Base-by-base conservation (phyloP, 352 stramenopile genomes). In the Phytophthora pluvialis region DNA sequence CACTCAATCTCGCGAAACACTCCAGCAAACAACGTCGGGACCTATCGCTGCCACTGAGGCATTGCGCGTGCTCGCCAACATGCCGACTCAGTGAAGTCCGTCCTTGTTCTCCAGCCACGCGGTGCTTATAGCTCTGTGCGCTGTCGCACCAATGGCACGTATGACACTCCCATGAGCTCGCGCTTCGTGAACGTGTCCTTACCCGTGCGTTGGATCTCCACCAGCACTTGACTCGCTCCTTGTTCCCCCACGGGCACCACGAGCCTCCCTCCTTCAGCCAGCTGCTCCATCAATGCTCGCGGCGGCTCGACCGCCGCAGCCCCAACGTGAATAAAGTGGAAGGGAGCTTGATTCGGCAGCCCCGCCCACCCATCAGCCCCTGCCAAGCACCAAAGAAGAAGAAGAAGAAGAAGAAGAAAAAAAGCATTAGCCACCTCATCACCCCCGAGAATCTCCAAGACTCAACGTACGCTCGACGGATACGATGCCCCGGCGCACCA, bases 241-340 rank as follows among this genome's bases (percentile, higher is more conserved):
- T 83, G 76, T 13, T 76, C 67, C 31, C 94, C 97, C 28, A 99
- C 81, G 2, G 97, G 97, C 6, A 99, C 86, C 36, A 99, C 81
- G 57, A 99, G 88, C 3, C 91, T 72, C 5, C 97, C 97, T 39
- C 94, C 93, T 18, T 94, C 70, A 1, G 79, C 72, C 2, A 91
- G 60, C 74, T 99, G 95, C 12, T 88, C 74, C 70, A 98, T 88
- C 10, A 99, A 70, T 15, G 88, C 78, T 52, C 75, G 64, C 0
- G 97, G 97, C 15, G 98, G 86, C 36, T 82, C 80, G 5, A 85
- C 78, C 4, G 97, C 97, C 3, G 97, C 97, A 3, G 97, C 97
- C 1, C 97, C 97, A 0, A 99, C 97, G 77, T 99, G 96, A 64
- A 99, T 99, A 39, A 96, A 98, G 77, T 99, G 83, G 64, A 97